Evolutionary conservation across 352 stramenopile genomes (phyloP).

Genomic region (Phytopythium vexans): DNA sequence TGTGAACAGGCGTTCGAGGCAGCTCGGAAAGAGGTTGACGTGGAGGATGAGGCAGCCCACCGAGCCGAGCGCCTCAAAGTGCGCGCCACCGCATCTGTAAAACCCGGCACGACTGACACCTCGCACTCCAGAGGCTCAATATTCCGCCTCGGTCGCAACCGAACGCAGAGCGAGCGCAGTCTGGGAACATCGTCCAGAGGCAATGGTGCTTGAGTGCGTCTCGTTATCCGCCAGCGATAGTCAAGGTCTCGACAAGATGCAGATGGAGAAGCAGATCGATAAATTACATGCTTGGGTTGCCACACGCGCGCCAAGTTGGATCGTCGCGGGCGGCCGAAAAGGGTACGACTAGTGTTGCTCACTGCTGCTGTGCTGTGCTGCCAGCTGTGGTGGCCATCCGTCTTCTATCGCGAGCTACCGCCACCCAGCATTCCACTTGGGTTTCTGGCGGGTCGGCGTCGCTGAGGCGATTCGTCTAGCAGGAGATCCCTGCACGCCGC

Average conservation of each 20-base stretch:
- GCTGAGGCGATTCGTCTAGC: conserved; percentile 22
- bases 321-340: too few relatives aligned
- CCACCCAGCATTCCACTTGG: conserved; percentile 66
- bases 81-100: conserved; percentile 14
- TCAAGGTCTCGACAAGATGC: too few relatives aligned
- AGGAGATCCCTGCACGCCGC: conserved; percentile 17
- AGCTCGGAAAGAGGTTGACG: conserved; percentile 67
- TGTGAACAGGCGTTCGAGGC: conserved; percentile 48
- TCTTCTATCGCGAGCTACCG: conserved; percentile 13
- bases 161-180: background rate
- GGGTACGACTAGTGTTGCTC: too few relatives aligned
- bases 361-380: too few relatives aligned
- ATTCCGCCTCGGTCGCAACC: background rate
- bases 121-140: too few relatives aligned
- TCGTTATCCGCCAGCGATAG: too few relatives aligned
- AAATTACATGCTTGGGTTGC: too few relatives aligned
- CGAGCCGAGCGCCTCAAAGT: conserved; percentile 63
- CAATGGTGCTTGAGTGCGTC: too few relatives aligned
- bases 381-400: too few relatives aligned
- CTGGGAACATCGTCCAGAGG: background rate
- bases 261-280: too few relatives aligned
- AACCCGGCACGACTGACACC: too few relatives aligned
- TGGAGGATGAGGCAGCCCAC: conserved; percentile 47
- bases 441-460: conserved; percentile 36
- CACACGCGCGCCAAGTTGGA: too few relatives aligned